phyloP scores from a whole-genome alignment of 1,284 basidiomycete genomes.

The Ceratorhiza oryzae-sativae region DNA sequence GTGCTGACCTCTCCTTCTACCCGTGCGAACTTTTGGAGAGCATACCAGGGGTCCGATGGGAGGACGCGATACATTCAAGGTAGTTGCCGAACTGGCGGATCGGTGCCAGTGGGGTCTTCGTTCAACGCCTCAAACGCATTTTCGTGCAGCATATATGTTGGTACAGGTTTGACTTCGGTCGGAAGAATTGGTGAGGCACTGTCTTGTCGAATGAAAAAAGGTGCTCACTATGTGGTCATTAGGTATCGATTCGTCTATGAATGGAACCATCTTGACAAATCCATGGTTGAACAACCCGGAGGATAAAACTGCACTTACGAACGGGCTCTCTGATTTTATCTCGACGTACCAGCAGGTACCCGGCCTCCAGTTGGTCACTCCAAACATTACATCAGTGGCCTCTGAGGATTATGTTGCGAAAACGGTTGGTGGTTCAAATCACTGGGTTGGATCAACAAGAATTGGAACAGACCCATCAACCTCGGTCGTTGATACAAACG shows the following conservation, averaged over 20 bases:
- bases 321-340: slow-evolving; percentile 58
- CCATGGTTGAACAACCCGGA: slow-evolving; percentile 66
- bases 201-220: slow-evolving; percentile 51
- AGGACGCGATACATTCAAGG: slow-evolving; percentile 61
- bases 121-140: slow-evolving; percentile 65
- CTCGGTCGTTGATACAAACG: slow-evolving; percentile 65
- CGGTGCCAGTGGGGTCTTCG: slow-evolving; percentile 57
- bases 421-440: slow-evolving; percentile 55
- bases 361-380: not conserved
- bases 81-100: slow-evolving; percentile 66
- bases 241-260: slow-evolving; percentile 61
- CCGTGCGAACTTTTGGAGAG: slow-evolving; percentile 67
- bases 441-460: slow-evolving; percentile 63
- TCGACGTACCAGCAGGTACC: slow-evolving; percentile 11
- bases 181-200: slow-evolving; percentile 1
- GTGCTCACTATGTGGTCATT: slow-evolving; percentile 65
- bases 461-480: slow-evolving; percentile 54
- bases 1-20: slow-evolving; percentile 65
- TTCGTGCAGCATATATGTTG: slow-evolving; percentile 60
- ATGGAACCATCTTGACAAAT: slow-evolving; percentile 58
- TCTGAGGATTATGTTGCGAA: slow-evolving; percentile 49
- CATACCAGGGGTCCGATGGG: slow-evolving; percentile 57
- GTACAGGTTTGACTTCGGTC: not conserved
- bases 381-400: slow-evolving; percentile 64
- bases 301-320: slow-evolving; percentile 60